Evolutionary conservation across 2,329 filamentous ascomycete species (phyloP).

Genomic region (Claviceps spartinae): DNA sequence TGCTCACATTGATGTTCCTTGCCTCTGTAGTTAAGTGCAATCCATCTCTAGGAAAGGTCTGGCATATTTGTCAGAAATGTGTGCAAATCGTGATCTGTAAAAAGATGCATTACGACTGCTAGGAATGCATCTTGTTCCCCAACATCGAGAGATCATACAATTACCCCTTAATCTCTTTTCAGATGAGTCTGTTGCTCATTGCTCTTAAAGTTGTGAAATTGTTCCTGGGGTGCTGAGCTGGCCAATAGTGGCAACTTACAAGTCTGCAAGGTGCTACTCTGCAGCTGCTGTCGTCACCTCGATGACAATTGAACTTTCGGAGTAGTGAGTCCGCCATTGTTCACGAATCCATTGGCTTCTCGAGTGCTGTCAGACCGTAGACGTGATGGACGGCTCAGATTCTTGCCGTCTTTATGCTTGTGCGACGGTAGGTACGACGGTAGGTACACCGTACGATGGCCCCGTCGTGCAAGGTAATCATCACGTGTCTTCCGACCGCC

Average conservation of each 20-base stretch:
- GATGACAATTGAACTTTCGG: background rate
- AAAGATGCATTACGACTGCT: constrained; percentile 2
- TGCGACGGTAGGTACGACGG: too few species aligned
- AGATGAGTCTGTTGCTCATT: too few species aligned
- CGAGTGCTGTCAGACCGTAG: background rate
- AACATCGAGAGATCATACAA: background rate
- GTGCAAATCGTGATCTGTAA: constrained; percentile 15
- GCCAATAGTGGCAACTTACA: background rate
- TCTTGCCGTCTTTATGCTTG: too few species aligned
- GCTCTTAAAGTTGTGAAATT: too few species aligned
- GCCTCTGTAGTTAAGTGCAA: background rate
- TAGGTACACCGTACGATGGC: too few species aligned
- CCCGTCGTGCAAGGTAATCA: background rate
- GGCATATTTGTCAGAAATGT: constrained; percentile 18
- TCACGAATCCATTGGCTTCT: background rate
- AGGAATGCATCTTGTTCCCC: constrained; percentile 11
- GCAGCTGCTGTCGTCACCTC: background rate
- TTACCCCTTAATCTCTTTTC: too few species aligned
- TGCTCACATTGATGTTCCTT: background rate
- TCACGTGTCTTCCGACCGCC: background rate
- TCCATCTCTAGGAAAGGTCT: constrained; percentile 11
- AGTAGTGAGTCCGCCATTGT: constrained; percentile 14
- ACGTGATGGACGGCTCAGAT: too few species aligned
- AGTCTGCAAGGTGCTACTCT: background rate
- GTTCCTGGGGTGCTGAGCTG: background rate